Conservation (phyloP, 164 flowering plant genomes). For the Tetracentron sinense region DNA sequence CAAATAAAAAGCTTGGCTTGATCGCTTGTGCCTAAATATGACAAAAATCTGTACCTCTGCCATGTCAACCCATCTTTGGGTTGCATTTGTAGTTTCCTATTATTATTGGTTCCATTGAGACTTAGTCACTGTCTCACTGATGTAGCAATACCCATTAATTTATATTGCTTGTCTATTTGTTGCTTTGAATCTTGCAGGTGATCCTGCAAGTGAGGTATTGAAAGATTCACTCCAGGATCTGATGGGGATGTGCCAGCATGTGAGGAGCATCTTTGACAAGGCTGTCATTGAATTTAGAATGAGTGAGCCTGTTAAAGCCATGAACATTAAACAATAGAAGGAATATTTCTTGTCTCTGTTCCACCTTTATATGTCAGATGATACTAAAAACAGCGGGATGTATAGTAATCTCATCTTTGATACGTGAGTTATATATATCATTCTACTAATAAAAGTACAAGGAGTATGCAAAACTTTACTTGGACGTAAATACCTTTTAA, state of each 20-base stretch:
- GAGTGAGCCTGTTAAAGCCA: constrained; percentile 20
- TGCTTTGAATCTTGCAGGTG: constrained; percentile 42
- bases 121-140: neutral
- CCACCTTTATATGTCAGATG: too few relatives aligned
- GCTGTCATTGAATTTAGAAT: constrained; percentile 51
- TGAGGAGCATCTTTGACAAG: constrained; percentile 63
- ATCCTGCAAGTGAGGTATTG: constrained; percentile 74
- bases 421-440: too few relatives aligned
- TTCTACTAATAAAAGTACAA: too few relatives aligned
- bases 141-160: too few relatives aligned
- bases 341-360: too few relatives aligned
- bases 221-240: constrained; percentile 82
- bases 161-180: neutral
- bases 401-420: neutral
- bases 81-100: neutral
- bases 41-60: too few relatives aligned
- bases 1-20: too few relatives aligned
- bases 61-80: too few relatives aligned
- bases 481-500: too few relatives aligned
- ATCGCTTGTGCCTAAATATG: too few relatives aligned
- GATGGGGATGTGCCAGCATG: constrained; percentile 65
- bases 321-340: constrained; percentile 20
- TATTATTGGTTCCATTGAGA: neutral
- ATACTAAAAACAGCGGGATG: neutral
- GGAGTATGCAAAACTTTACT: too few relatives aligned